Base-by-base conservation (phyloP, 352 stramenopile species). In the Poterioochromonas sp. region DNA sequence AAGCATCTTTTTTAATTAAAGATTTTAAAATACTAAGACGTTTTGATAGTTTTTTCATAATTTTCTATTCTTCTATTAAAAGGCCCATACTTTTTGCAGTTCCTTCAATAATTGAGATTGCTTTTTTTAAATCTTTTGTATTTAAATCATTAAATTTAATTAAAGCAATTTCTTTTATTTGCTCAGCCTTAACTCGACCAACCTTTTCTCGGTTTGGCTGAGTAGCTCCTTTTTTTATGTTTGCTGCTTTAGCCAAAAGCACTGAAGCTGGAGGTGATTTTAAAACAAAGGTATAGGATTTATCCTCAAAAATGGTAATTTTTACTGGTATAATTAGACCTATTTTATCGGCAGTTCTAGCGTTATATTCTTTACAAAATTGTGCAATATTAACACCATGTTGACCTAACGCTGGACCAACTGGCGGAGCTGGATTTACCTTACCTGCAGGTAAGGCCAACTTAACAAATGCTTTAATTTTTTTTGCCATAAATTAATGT, bases 111-210 rank as follows among this genome's bases (percentile, higher is more conserved):
- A 76, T 76, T 44, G 26, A 44, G 34, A 68, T 64, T 34, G 69
- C 69, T 68, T 68, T 76, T n/a, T 76, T 32, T 68, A 76, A 29
- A 76, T 76, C 32, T 35, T 12, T 65, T 40, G 69, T 76, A 76
- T 76, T 76, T 58, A 76, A 65, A 76, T 76, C 69, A 62, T 62
- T 62, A 8, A 76, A 40, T 76, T 76, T 76, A 41, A 65, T 76
- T 8, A 32, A 65, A 76, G 37, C 69, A 60, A 76, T 76, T 76
- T 76, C 69, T 60, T 60, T 68, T 8, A 76, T 40, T 68, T 76
- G 47, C 26, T 40, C 54, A 39, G 65, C 18, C 70, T 3, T 76
- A 2, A 76, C 54, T 32, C 3, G 18, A 40, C 69, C 69, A 32
- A 76, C 37, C 11, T 32, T 65, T 68, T 76, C 54, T 65, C 37